A percentile compares a stretch with the other conserved stretches of the same genome.
phyloP scores from a whole-genome alignment of 805 yeast species.

The Nakazawaea ernobii region DNA sequence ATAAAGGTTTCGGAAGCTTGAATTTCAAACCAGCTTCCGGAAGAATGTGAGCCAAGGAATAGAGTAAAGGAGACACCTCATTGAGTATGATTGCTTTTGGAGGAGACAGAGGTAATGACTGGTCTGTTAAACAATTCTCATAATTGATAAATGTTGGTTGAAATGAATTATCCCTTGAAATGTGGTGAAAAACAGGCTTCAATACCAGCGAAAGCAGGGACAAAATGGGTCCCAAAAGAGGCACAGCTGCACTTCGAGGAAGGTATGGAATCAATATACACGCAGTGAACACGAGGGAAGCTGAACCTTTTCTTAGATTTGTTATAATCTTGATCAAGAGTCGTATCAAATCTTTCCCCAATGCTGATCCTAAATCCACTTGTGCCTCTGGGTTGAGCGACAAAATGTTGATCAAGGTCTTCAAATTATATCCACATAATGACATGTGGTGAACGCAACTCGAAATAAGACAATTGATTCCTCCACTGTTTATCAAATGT shows the following conservation, averaged over 20 bases:
- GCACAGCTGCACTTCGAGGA: conserved; percentile 10
- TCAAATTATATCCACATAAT: conserved; percentile 20
- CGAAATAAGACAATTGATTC: conserved; percentile 14
- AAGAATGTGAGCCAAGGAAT: conserved; percentile 16
- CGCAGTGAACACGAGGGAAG: conserved; percentile 16
- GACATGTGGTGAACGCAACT: conserved; percentile 17
- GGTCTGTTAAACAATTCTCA: conserved; percentile 13
- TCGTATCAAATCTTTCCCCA: conserved; percentile 14
- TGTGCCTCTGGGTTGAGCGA: conserved; percentile 16
- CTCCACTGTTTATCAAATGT: conserved; percentile 14
- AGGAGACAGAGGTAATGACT: conserved; percentile 17
- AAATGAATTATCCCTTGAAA: conserved; percentile 16
- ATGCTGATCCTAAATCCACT: conserved; percentile 10
- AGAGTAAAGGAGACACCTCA: conserved; percentile 21
- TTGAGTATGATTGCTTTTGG: conserved; percentile 15
- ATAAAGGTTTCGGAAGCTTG: conserved; percentile 20
- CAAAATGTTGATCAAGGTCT: conserved; percentile 20
- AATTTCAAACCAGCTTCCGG: conserved; percentile 3
- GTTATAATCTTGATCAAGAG: conserved; percentile 14
- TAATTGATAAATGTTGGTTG: conserved; percentile 12
- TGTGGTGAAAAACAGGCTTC: conserved; percentile 18
- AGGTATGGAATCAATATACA: conserved; percentile 22
- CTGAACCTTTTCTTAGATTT: conserved; percentile 5
- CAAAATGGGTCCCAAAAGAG: conserved; percentile 18
- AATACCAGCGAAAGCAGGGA: conserved; percentile 16